Base-by-base conservation (phyloP, 495 filamentous ascomycete species). In the Hypoxylon perforatum region DNA sequence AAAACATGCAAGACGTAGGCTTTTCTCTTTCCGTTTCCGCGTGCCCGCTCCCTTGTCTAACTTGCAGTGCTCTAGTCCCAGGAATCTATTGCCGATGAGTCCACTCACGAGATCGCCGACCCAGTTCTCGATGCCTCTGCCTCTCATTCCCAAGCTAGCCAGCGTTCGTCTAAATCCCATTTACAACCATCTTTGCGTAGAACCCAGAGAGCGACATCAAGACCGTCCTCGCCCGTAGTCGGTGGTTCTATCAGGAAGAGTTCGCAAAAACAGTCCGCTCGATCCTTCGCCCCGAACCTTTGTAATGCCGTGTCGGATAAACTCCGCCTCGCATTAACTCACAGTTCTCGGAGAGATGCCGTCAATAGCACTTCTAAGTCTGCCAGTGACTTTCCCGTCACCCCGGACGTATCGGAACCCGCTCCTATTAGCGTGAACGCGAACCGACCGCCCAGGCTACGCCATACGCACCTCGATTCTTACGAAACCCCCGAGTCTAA, bases 1-100 rank as follows among this genome's bases (percentile, higher is more conserved):
- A 57, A 4, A 46, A 50, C 35, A 57, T 53, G 12, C 63, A 57
- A 66, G 81, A 91, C 78, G 90, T 92, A 82, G 71, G 63, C 7
- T 54, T 63, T 23, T 19, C 15, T 42, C 49, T 33, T 60, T 38
- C 38, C 38, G 18, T 58, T 36, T 46, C 25, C 42, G 18, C 19
- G 14, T 41, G 33, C 47, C 51, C 28, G 46, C 67, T 30, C 57
- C 22, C 19, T 53, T 68, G 44, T 41, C 61, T 61, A 49, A 61
- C 22, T 42, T 42, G n/a, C 61, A 63, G 58, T 64, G 57, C 57
- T 50, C 25, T 61, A 80, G 78, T 63, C 63, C 33, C 75, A 73
- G 14, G 74, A 70, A 11, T 77, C 75, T 5, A 67, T 71, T 18
- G 77, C 72, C 51, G 65, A 67, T 55, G 69, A 81, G 51, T 72